phyloP scores from a whole-genome alignment of 108 stramenopile genomes.

The Nitzschia putrida region DNA sequence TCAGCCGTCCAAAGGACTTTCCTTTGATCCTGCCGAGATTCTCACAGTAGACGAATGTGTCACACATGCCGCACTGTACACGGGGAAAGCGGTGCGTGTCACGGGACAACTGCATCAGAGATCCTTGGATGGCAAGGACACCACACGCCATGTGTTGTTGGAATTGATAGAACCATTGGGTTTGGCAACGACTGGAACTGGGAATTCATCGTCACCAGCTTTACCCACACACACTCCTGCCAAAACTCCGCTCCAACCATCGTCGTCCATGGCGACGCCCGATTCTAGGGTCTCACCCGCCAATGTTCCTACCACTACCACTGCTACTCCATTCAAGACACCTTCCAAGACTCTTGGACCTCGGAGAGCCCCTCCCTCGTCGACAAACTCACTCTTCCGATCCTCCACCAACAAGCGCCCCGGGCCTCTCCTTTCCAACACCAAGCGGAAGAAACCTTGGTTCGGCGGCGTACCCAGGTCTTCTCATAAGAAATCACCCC shows the following conservation, averaged over 20 bases:
- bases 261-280: not conserved
- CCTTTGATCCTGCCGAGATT: constrained; percentile 34
- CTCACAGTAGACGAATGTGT: constrained; percentile 33
- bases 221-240: not conserved
- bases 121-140: constrained; percentile 3
- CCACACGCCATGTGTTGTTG: constrained; percentile 1
- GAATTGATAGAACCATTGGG: constrained; percentile 11
- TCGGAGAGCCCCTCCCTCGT: not conserved
- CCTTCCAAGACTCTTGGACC: constrained; percentile 19
- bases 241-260: not conserved
- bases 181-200: not conserved
- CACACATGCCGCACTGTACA: constrained; percentile 16
- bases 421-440: not conserved
- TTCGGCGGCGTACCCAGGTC: not conserved
- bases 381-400: not conserved
- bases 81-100: constrained; percentile 16
- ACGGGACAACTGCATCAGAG: constrained; percentile 27
- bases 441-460: constrained; percentile 11
- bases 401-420: not conserved
- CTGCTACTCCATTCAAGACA: constrained; percentile 4
- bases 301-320: not conserved
- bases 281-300: not conserved
- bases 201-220: not conserved
- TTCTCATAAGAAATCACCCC: constrained; percentile 6
- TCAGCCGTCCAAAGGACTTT: constrained; percentile 30